Conservation (phyloP, 202 grass and related monocot genomes). For the Panicum hallii region DNA sequence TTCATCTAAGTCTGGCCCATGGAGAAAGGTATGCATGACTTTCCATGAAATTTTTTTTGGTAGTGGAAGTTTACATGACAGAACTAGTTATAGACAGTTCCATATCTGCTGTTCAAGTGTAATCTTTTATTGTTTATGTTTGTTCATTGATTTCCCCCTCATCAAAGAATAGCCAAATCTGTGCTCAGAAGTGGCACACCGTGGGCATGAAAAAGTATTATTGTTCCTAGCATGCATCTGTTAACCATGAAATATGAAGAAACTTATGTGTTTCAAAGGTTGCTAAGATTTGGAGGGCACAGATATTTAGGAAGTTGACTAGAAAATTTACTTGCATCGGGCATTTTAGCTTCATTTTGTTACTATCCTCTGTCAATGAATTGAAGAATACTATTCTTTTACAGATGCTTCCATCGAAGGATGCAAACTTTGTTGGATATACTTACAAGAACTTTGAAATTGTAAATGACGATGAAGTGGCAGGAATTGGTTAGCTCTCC, state of each 20-base stretch:
- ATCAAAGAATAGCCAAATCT: constrained; percentile 1
- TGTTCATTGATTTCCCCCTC: neutral
- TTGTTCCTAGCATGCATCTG: constrained; percentile 9
- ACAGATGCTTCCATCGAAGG: constrained; percentile 99
- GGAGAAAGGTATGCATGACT: constrained; percentile 79
- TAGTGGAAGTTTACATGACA: constrained; percentile 12
- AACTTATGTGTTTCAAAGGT: neutral
- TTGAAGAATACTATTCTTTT: constrained; percentile 26
- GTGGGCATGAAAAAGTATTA: neutral
- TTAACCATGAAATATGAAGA: constrained; percentile 17
- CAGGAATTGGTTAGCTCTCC: constrained; percentile 76
- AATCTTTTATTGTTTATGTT: constrained; percentile 27
- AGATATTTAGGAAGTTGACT: neutral
- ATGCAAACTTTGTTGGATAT: constrained; percentile 97
- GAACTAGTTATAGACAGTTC: constrained; percentile 5
- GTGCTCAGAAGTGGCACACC: neutral
- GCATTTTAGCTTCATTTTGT: constrained; percentile 30
- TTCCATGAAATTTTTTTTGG: constrained; percentile 19
- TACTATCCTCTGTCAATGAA: constrained; percentile 18
- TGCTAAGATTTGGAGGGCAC: neutral
- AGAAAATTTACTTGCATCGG: neutral
- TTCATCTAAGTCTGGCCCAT: constrained; percentile 92
- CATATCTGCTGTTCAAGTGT: constrained; percentile 1
- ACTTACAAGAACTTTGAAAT: constrained; percentile 99
- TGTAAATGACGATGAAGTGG: constrained; percentile 90